Conservation (phyloP, 2,329 filamentous ascomycete genomes). For the Penicillium sp. region DNA sequence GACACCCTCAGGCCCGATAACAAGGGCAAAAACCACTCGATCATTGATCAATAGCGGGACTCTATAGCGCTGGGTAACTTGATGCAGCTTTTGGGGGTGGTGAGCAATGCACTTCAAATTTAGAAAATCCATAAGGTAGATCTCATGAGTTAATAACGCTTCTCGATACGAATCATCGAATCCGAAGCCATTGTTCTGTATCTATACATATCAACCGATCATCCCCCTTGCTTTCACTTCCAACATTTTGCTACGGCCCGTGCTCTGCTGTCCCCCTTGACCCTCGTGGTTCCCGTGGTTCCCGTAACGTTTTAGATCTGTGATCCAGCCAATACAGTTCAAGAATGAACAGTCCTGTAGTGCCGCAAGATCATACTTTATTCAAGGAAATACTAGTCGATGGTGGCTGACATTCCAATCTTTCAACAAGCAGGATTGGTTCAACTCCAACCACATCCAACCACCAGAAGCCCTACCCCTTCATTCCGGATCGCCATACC, state of each 20-base stretch:
- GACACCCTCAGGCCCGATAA: conserved; percentile 83
- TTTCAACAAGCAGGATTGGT: neutral
- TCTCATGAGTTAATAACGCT: too few species aligned
- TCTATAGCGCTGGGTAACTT: conserved; percentile 63
- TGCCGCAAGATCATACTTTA: neutral
- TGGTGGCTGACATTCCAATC: neutral
- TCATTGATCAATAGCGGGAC: conserved; percentile 92
- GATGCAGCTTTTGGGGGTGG: conserved; percentile 70
- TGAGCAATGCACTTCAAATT: conserved; percentile 52
- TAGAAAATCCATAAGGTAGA: too few species aligned
- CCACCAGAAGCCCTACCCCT: conserved; percentile 3
- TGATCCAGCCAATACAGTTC: neutral
- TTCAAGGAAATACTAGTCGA: neutral
- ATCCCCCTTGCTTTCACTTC: neutral
- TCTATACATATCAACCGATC: too few species aligned
- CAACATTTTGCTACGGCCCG: neutral
- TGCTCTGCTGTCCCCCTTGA: neutral
- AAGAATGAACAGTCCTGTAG: neutral
- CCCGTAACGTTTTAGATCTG: neutral
- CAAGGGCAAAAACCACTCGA: conserved; percentile 82
- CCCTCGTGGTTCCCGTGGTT: neutral
- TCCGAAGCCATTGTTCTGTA: too few species aligned
- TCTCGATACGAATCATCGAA: too few species aligned
- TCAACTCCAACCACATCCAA: neutral
- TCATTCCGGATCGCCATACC: conserved; percentile 19